These are phyloP conservation scores for Rhynchosporium agropyri DNA, from an alignment of 2,329 filamentous ascomycete genomes.

Conservation along the genomic window DNA sequence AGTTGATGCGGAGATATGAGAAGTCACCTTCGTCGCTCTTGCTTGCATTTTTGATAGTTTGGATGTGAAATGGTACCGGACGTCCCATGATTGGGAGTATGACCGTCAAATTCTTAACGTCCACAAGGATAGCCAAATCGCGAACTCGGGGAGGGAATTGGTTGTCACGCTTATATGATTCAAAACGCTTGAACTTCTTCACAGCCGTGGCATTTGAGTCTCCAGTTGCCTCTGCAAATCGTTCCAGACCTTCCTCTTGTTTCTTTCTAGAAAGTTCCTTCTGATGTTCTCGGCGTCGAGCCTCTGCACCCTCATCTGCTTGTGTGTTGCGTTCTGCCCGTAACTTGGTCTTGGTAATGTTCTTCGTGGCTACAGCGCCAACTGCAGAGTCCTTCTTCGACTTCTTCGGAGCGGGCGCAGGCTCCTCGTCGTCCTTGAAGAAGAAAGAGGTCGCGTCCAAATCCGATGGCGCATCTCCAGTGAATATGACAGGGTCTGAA, in stretches of 20 bases:
- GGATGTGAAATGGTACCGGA: conserved; percentile 96
- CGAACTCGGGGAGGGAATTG: conserved; percentile 83
- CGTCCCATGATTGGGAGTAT: conserved; percentile 96
- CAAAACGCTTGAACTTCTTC: conserved; percentile 98
- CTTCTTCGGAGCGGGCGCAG: conserved; percentile 84
- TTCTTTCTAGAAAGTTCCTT: conserved; percentile 87
- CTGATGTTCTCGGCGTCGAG: conserved; percentile 85
- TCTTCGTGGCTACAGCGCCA: conserved; percentile 87
- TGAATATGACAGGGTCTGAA: conserved; percentile 84
- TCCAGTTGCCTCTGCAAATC: conserved; percentile 83
- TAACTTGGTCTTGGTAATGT: conserved; percentile 91
- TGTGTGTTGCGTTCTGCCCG: conserved; percentile 89
- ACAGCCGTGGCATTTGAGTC: conserved; percentile 87
- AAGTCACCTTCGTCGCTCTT: conserved; percentile 96
- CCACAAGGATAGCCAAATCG: conserved; percentile 87
- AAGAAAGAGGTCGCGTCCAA: conserved; percentile 96
- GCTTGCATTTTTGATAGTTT: conserved; percentile 98
- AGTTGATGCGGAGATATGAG: conserved; percentile 94
- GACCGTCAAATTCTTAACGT: conserved; percentile 85
- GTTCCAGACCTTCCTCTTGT: conserved; percentile 81
- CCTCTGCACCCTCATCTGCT: conserved; percentile 86
- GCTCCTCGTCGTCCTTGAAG: conserved; percentile 94
- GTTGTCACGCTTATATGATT: conserved; percentile 98
- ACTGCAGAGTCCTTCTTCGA: conserved; percentile 82
- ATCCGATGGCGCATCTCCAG: conserved; percentile 87